These are phyloP conservation scores for Ilyonectria destructans DNA, from an alignment of 2,329 filamentous ascomycete species.

Conservation along the genomic window DNA sequence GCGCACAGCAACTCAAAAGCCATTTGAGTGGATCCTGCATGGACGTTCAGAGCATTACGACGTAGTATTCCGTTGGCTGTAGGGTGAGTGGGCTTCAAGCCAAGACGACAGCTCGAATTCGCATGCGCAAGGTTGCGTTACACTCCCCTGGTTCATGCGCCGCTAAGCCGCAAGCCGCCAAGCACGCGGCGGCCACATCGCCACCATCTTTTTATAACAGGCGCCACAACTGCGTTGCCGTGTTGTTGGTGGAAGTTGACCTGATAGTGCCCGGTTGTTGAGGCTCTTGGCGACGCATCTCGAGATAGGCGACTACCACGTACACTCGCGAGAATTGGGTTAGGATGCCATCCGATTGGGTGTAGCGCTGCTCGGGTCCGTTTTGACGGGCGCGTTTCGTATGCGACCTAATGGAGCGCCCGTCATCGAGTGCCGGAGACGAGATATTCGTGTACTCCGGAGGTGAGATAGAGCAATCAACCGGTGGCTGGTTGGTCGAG, in stretches of 20 bases:
- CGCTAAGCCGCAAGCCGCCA: no score
- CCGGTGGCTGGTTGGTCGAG: background rate
- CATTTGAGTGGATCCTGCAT: background rate
- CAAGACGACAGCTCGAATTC: background rate
- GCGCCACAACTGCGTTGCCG: background rate
- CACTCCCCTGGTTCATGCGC: no score
- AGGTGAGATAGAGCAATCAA: background rate
- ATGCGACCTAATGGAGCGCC: background rate
- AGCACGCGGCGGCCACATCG: no score
- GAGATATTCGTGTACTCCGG: background rate
- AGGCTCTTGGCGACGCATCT: background rate
- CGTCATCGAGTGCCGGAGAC: background rate
- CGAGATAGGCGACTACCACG: background rate
- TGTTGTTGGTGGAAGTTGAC: slow-evolving; percentile 17
- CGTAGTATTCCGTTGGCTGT: no score
- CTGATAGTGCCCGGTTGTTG: slow-evolving; percentile 1
- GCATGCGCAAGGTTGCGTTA: background rate
- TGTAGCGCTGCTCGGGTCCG: background rate
- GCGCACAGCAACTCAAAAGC: background rate
- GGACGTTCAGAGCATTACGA: no score
- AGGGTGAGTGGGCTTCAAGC: no score
- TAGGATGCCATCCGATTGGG: background rate
- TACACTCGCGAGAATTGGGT: background rate
- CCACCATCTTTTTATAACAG: no score
- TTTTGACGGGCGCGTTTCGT: background rate